Evolutionary conservation across 1,284 basidiomycete genomes (phyloP).

Genomic region (Testicularia cyperi): DNA sequence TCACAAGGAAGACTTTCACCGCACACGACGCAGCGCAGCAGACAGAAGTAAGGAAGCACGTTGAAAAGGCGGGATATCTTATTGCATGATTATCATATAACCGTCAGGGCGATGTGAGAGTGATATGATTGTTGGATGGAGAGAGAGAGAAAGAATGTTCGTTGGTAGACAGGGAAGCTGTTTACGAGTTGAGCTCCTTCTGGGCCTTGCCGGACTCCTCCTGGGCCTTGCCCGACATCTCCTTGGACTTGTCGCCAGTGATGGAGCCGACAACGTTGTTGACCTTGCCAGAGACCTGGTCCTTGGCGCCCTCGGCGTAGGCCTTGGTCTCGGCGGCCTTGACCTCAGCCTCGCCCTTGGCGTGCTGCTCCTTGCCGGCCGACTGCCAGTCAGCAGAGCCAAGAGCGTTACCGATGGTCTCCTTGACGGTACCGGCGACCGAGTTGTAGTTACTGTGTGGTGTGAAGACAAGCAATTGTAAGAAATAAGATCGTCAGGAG

Average conservation of each 20-base stretch:
- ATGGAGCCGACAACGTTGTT: conserved; percentile 45
- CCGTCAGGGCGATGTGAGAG: too few species aligned
- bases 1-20: too few species aligned
- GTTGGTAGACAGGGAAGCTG: neutral
- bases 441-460: conserved; percentile 38
- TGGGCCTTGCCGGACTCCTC: conserved; percentile 45
- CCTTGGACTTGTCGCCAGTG: conserved; percentile 49
- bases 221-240: conserved; percentile 41
- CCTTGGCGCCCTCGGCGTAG: conserved; percentile 50
- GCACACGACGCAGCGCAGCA: too few species aligned
- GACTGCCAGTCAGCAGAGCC: conserved; percentile 44
- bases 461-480: neutral
- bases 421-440: conserved; percentile 39
- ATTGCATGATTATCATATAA: too few species aligned
- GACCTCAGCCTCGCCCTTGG: conserved; percentile 47
- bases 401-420: conserved; percentile 44
- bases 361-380: conserved; percentile 51
- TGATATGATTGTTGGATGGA: too few species aligned
- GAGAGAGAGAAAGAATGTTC: neutral
- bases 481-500: neutral
- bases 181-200: conserved; percentile 44
- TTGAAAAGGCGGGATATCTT: too few species aligned
- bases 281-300: conserved; percentile 52
- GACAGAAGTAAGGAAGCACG: too few species aligned
- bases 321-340: conserved; percentile 50